Base-by-base conservation (phyloP, 768 basidiomycete genomes). In the Holtermanniella nyarrowii region DNA sequence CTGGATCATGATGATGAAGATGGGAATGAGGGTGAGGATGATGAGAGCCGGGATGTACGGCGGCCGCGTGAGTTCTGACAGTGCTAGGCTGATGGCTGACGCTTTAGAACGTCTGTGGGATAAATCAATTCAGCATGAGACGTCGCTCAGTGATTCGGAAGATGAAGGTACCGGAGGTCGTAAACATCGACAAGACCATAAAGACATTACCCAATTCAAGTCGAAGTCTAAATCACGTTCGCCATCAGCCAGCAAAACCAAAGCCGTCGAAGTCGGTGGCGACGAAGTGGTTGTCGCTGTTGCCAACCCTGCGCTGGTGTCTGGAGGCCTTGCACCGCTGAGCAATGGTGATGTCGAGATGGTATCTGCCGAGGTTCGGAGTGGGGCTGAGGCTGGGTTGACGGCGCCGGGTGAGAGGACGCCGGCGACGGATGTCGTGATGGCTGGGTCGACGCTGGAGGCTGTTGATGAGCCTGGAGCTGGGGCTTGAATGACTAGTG, bases 61-160 rank as follows among this genome's bases (percentile, higher is more conserved):
- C 78, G 86, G 58, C 82, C 85, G 21, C 80, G 76, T 75, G 44
- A 58, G 74, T 68, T 18, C 48, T 25, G 14, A 21, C 31, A 13
- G 5, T 26, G 44, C n/a, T 16, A 7, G 12, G 18, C 23, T 23
- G 11, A 23, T 12, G n/a, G 42, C 18, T 40, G 10, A n/a, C 11
- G 18, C n/a, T n/a, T n/a, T n/a, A 77, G 75, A 79, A 60, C 79
- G 83, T 14, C 72, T 88, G 7, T 79, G 90, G 26, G 93, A 99
- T 67, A 79, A 82, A 21, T 77, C 83, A 21, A 77, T 85, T 55
- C 89, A 90, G 68, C 80, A 79, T 3, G 88, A 93, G 39, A 85
- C 84, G 20, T 88, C 91, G 63, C 77, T 95, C 12, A 95, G 89
- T 5, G 95, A 99, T 70, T 97, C 95, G 1, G 95, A 99, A 58